Evolutionary conservation across 2,329 filamentous ascomycete genomes (phyloP), one percentile per base, ranked within the genome.

Genomic region (Scedosporium minutisporum): DNA sequence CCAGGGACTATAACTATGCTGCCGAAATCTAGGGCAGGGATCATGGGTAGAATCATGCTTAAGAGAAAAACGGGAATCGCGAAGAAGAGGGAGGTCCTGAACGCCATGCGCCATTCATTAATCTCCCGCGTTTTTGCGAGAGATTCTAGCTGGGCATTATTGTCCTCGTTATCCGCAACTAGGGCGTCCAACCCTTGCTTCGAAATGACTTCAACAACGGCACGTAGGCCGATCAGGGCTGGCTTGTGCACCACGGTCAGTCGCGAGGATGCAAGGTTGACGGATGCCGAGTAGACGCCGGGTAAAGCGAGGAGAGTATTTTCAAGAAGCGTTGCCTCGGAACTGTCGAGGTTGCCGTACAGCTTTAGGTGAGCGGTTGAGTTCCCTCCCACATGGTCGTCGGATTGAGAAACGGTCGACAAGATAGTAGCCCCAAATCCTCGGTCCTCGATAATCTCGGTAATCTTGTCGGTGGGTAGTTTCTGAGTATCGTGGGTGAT

Each of bases 121-220:
- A 99, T 96, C 74, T 99, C 95, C 68, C 91, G 90, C 0, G 95
- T 97, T 77, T 99, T 99, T 7, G 95, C 90, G 2, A 99, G 82
- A 1, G 95, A 97, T 73, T 97, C 92, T 2, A 99, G 83, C 72
- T 99, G 95, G 1, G 95, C 93, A 70, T 96, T 96, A 73, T 96
- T 97, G 76, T 99, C 95, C 69, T 97, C 91, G 61, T 87, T 89
- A 67, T 97, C 93, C 0, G 93, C 88, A 10, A 97, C 84, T 2
- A 99, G 79, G 1, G 93, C 95, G 71, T 97, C 96, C 73, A 90
- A 91, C 1, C 93, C 93, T 21, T 85, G 80, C n/a, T 81, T 80
- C 75, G 99, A 93, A 53, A 97, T 85, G 0, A 84, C 77, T 69
- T 93, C 91, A 6, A 97, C 93, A 41, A 97, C 82, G 3, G 84